Percentiles rank a stretch among this genome's conserved stretches.
These are phyloP conservation scores for Wallacemonas sp. DNA, from an alignment of 208 protist genomes.

Conservation along the genomic window DNA sequence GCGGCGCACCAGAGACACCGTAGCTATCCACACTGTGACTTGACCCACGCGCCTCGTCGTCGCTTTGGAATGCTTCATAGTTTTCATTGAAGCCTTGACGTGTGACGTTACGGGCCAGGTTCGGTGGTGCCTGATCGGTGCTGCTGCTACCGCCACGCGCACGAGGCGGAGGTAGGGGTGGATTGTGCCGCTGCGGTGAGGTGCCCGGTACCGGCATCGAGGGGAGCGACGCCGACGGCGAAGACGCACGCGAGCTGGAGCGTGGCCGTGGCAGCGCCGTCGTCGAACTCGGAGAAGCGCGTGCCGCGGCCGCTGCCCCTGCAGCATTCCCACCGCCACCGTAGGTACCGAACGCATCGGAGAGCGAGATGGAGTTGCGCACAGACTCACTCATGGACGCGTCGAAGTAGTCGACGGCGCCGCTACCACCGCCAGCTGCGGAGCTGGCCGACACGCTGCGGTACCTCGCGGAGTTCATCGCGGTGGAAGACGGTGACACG, in stretches of 20 bases:
- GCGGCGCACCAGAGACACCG: not conserved
- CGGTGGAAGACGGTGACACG: not conserved
- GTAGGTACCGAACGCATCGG: not conserved
- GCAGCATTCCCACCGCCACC: no score
- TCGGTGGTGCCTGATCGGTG: not conserved
- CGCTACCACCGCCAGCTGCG: not conserved
- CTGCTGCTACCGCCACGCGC: not conserved
- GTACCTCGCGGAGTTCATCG: not conserved
- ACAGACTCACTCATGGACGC: conserved; percentile 10
- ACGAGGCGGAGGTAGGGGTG: no score
- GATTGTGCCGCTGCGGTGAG: not conserved
- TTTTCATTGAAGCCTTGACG: not conserved
- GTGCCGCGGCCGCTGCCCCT: no score
- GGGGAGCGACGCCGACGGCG: not conserved
- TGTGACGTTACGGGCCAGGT: not conserved
- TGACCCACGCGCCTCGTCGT: not conserved
- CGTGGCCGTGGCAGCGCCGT: not conserved
- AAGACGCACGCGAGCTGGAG: conserved; percentile 2
- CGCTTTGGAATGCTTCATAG: conserved; percentile 4
- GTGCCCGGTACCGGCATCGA: no score
- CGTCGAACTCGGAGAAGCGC: no score
- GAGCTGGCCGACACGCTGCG: conserved; percentile 1
- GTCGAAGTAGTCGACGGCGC: not conserved
- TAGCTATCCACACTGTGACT: not conserved
- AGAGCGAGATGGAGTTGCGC: conserved; percentile 9